Evolutionary conservation across 257 asterid genomes (phyloP).

Genomic region (Rehmannia glutinosa): DNA sequence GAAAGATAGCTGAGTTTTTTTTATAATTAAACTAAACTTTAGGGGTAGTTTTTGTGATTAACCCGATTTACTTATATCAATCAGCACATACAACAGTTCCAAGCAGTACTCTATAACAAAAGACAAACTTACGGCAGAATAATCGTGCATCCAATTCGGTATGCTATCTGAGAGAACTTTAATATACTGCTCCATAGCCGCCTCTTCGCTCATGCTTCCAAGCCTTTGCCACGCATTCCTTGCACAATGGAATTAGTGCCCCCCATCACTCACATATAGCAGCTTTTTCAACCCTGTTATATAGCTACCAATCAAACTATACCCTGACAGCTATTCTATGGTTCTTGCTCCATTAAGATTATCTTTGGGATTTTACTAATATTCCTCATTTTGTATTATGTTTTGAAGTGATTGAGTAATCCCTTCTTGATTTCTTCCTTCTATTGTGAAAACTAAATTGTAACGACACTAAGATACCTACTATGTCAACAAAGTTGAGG

Average conservation of each 20-base stretch:
- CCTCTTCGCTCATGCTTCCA: conserved; percentile 79
- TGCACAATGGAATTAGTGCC: conserved; percentile 78
- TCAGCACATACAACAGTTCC: neutral
- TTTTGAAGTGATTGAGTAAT: neutral
- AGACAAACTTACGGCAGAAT: conserved; percentile 41
- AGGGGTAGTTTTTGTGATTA: no score
- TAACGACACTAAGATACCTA: neutral
- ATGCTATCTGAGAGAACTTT: conserved; percentile 41
- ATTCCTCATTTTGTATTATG: conserved; percentile 1
- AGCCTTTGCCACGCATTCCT: conserved; percentile 91
- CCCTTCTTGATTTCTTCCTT: neutral
- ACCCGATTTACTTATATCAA: no score
- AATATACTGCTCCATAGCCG: conserved; percentile 83
- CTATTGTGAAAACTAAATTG: neutral
- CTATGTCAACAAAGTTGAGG: neutral
- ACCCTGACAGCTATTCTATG: conserved; percentile 41
- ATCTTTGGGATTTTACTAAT: neutral
- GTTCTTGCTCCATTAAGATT: conserved; percentile 18
- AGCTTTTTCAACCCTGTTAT: conserved; percentile 66
- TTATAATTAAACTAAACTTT: no score
- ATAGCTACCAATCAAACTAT: conserved; percentile 77
- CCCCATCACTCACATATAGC: conserved; percentile 75
- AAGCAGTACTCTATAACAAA: neutral
- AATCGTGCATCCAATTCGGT: conserved; percentile 47
- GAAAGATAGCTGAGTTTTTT: no score